These are phyloP conservation scores for Ganoderma multipileum DNA, from an alignment of 1,284 basidiomycete genomes.

Conservation along the genomic window DNA sequence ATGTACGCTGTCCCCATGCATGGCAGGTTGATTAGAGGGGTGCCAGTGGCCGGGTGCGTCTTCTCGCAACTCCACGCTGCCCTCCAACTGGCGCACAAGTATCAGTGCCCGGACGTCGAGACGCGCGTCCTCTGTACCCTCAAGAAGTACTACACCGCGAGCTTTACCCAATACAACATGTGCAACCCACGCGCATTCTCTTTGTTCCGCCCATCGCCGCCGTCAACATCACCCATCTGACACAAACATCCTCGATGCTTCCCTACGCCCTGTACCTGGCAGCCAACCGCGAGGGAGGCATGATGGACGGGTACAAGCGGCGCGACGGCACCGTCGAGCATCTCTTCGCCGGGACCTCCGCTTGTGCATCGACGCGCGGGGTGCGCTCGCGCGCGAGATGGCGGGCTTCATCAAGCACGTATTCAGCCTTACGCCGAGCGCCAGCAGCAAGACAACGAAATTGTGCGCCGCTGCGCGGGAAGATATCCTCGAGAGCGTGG, in stretches of 20 bases:
- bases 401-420: background rate
- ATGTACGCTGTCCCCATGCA: background rate
- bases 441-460: background rate
- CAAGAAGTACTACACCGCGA: background rate
- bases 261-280: slow-evolving; percentile 2
- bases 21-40: background rate
- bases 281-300: background rate
- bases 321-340: background rate
- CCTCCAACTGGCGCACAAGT: slow-evolving; percentile 9
- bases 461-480: background rate
- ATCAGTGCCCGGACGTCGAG: background rate
- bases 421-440: background rate
- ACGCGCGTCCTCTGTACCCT: background rate
- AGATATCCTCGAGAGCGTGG: background rate
- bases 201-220: background rate
- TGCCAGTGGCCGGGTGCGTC: background rate
- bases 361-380: background rate
- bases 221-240: slow-evolving; percentile 7
- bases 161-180: background rate
- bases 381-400: background rate
- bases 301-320: background rate
- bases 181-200: background rate
- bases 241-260: slow-evolving; percentile 1
- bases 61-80: slow-evolving; percentile 5
- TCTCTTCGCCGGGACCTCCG: slow-evolving; percentile 1